Evolutionary conservation across 2,329 filamentous ascomycete species (phyloP).

Genomic region (Sodiomyces alkalinus): DNA sequence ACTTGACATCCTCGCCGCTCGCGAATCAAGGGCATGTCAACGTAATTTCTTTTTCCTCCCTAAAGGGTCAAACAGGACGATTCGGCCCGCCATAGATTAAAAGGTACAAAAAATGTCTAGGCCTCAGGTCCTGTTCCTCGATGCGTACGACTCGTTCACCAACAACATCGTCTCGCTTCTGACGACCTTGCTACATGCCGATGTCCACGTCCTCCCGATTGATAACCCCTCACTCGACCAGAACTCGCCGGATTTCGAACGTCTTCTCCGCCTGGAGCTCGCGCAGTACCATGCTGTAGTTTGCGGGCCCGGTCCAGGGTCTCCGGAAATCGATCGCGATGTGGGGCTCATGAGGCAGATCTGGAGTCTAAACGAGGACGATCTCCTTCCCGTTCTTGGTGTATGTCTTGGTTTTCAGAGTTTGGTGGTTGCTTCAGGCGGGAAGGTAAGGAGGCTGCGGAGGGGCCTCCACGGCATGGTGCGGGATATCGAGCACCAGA

Average conservation of each 20-base stretch:
- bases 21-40: too few species aligned
- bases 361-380: constrained; percentile 48
- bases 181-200: constrained; percentile 48
- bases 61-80: neutral
- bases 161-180: constrained; percentile 86
- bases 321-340: constrained; percentile 56
- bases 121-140: constrained; percentile 64
- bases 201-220: constrained; percentile 59
- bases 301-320: constrained; percentile 79
- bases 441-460: constrained; percentile 47
- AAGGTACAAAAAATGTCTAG: constrained; percentile 11
- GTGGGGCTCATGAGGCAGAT: constrained; percentile 68
- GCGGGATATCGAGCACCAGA: constrained; percentile 43
- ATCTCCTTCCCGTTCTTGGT: constrained; percentile 63
- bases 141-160: constrained; percentile 93
- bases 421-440: constrained; percentile 53
- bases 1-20: too few species aligned
- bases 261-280: constrained; percentile 33
- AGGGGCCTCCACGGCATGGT: constrained; percentile 75
- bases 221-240: constrained; percentile 39
- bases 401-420: constrained; percentile 87
- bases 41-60: too few species aligned
- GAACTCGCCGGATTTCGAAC: constrained; percentile 23
- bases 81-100: too few species aligned
- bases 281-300: constrained; percentile 67